Evolutionary conservation across 495 filamentous ascomycete species (phyloP).

Genomic region (Bryoglossum gracile): DNA sequence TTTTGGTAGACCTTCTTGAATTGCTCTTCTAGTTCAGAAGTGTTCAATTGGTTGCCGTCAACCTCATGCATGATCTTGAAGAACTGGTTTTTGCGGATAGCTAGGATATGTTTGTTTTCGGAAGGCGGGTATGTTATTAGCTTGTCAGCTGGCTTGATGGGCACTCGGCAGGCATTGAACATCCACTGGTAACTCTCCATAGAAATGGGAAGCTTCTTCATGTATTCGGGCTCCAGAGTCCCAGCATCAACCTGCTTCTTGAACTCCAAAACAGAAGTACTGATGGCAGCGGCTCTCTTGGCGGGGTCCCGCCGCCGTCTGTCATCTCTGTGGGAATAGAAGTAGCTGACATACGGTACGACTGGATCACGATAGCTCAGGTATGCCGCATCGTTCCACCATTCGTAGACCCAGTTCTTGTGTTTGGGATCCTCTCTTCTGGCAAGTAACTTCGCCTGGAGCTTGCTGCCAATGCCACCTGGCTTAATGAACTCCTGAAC

Average conservation of each 20-base stretch:
- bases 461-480: constrained; percentile 69
- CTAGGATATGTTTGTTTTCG: constrained; percentile 78
- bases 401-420: constrained; percentile 94
- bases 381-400: constrained; percentile 96
- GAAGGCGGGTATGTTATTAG: constrained; percentile 70
- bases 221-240: constrained; percentile 92
- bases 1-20: constrained; percentile 78
- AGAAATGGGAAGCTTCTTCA: constrained; percentile 89
- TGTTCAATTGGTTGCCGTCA: constrained; percentile 74
- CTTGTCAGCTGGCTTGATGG: constrained; percentile 73
- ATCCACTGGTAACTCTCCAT: constrained; percentile 99
- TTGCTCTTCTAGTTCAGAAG: constrained; percentile 78
- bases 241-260: constrained; percentile 82
- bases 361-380: constrained; percentile 91
- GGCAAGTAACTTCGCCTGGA: constrained; percentile 83
- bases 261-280: constrained; percentile 81
- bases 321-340: constrained; percentile 97
- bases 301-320: constrained; percentile 78
- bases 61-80: constrained; percentile 77
- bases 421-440: constrained; percentile 73
- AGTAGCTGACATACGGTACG: constrained; percentile 98
- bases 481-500: constrained; percentile 78
- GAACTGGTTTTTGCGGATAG: constrained; percentile 92
- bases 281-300: constrained; percentile 87
- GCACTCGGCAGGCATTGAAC: constrained; percentile 91